A percentile compares a stretch with the other conserved stretches of the same genome.
phyloP scores from a whole-genome alignment of 768 basidiomycete species.

The Boletus tomentosulus region DNA sequence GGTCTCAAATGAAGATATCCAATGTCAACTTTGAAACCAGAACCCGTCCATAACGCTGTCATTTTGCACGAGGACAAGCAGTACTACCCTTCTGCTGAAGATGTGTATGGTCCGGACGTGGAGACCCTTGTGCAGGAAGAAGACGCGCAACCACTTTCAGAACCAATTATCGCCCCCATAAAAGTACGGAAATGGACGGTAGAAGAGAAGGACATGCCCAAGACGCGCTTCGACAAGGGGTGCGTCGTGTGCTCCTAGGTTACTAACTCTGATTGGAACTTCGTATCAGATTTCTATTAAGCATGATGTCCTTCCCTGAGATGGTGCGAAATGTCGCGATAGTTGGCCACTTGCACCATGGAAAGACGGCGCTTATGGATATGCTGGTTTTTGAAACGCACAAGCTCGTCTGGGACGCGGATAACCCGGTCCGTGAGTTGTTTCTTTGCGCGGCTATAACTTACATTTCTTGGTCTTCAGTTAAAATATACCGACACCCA shows the following conservation, averaged over 20 bases:
- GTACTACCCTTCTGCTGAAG: conserved; percentile 90
- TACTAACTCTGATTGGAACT: conserved; percentile 7
- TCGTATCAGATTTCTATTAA: conserved; percentile 74
- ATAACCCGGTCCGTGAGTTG: conserved; percentile 63
- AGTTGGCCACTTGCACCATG: conserved; percentile 96
- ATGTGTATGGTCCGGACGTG: conserved; percentile 90
- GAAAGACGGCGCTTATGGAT: conserved; percentile 95
- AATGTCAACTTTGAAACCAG: conserved; percentile 35
- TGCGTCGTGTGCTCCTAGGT: conserved; percentile 36
- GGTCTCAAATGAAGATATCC: background rate
- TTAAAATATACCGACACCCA: conserved; percentile 96
- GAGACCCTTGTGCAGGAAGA: conserved; percentile 98
- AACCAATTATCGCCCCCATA: conserved; percentile 93
- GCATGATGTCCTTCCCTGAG: conserved; percentile 85
- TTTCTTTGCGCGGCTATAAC: conserved; percentile 10
- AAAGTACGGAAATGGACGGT: conserved; percentile 94
- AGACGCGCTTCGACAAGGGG: conserved; percentile 98
- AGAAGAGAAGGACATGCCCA: conserved; percentile 93
- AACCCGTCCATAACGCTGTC: conserved; percentile 76
- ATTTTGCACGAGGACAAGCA: conserved; percentile 96
- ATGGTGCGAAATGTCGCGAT: conserved; percentile 96
- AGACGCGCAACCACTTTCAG: conserved; percentile 90
- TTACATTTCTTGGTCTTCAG: conserved; percentile 40
- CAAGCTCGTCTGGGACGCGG: conserved; percentile 90
- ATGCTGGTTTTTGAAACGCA: conserved; percentile 98